Evolutionary conservation across 768 basidiomycete genomes (phyloP), one percentile per base, ranked within the genome.

Genomic region (Leccinum sublutescens): DNA sequence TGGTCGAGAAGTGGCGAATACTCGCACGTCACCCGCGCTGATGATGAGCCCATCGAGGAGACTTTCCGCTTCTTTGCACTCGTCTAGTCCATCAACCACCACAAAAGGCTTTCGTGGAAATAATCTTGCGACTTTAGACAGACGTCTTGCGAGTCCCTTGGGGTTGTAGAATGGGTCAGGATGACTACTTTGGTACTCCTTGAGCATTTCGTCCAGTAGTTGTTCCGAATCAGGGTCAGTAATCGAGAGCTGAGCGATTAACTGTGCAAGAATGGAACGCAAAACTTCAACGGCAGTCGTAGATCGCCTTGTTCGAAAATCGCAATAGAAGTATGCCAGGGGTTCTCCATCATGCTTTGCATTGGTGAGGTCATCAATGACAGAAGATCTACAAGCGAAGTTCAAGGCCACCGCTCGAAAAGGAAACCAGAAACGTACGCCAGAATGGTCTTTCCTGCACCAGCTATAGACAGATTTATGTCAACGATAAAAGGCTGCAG

Each of bases 41-140:
- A 5, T 15, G 19, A 54, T 7, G 4, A 70, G 62, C 19, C 57
- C 59, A 1, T 43, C 52, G 1, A 69, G 55, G 2, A 70, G 56
- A n/a, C 23, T 56, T 17, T 62, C 50, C 2, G 33, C 8, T 5
- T 55, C 58, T 19, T 56, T 57, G 25, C 68, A 70, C 17, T 70
- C 69, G 23, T 71, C 66, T 2, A 70, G 61, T 17, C 62, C 64
- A 34, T 71, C 69, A 1, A 68, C 27, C n/a, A 68, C 50, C 2
- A 66, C 40, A 1, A 70, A 6, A 0, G 64, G 56, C 21, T 54
- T 58, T 2, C 12, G 51, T 5, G 50, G 43, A 14, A 33, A 61
- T 6, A 58, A 56, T 5, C 21, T 33, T 5, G 61, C 34, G 0
- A 58, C 21, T 25, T 12, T 47, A 19, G 11, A 57, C 2, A 63